Base-by-base conservation (phyloP, 2,329 filamentous ascomycete genomes). In the Blastomyces gilchristii region DNA sequence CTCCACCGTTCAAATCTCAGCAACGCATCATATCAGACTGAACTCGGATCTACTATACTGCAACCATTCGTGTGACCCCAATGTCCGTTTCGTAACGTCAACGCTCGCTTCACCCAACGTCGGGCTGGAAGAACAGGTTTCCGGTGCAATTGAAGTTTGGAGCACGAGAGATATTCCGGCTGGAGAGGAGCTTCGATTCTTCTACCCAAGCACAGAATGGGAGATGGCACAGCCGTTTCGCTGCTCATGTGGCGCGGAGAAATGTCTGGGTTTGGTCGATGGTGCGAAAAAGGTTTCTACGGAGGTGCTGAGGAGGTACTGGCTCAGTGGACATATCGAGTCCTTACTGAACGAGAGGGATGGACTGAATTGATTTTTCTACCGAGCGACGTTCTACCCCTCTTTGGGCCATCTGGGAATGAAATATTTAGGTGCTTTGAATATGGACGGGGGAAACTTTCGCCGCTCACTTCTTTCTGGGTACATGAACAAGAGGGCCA, bases 141-240 rank as follows among this genome's bases (percentile, higher is more conserved):
- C 53, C 2, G 66, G 66, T 3, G 65, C 65, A 0, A 63, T 68
- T 22, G 65, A 68, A 37, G 65, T 68, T 6, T 68, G 66, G 66
- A 68, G 66, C 60, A 18, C 58, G 0, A 43, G 65, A 18, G 63
- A 65, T 28, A 68, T 68, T 49, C 47, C 53, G 45, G 71, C 65
- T 9, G 77, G 77, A 1, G 76, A 78, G 45, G 74, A 77, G 61
- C 64, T 79, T 54, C 75, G 76, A 71, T 90, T 89, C 77, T 90
- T 90, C 76, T 90, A 90, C 69, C 87, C 87, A 3, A 88, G 85
- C 62, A 89, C 87, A 1, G 87, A 90, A 75, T 90, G 86, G 86
- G 70, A 79, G 69, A 89, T 90, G 87, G 84, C 84, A 41, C 87
- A 90, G 77, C 81, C 85, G 3, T 90, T 90, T 71, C 76, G 82